Base-by-base conservation (phyloP, 2,329 filamentous ascomycete genomes). In the Fusarium miscanthi region DNA sequence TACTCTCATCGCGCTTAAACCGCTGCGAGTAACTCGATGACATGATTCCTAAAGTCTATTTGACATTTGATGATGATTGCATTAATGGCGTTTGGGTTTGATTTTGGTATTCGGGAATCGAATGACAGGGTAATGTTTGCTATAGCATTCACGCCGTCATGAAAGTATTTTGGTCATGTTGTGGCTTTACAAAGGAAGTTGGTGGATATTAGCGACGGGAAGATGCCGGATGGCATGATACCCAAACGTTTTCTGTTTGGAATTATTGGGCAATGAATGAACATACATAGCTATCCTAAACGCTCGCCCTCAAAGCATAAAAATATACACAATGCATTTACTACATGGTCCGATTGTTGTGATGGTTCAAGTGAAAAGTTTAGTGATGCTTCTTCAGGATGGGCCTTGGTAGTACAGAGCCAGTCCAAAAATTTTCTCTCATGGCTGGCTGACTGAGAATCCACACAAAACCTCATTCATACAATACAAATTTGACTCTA, bases 1-100 rank as follows among this genome's bases (percentile, higher is more conserved):
- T 91, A 91, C 81, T 86, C 86, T 57, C 89, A 90, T 76, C 84
- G 85, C 48, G 83, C 84, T 51, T 90, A 86, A 83, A 49, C 35
- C 45, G 61, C 40, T 45, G 38, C 23, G 48, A 40, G 59, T 41
- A 58, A 63, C 56, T 74, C 63, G 63, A 59, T 41, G 48, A 69
- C 53, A 66, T 56, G 74, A 75, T 66, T 68, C 42, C 69, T 56
- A 35, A 51, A 58, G 69, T 74, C 40, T 60, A 59, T 58, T 70
- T 72, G 58, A 64, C 56, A 67, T 43, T 54, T 74, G 69, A 76
- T 74, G 71, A 74, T 68, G 74, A 69, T 60, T 77, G 76, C 76
- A 77, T 77, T 76, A 58, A 65, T 41, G 76, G 76, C 76, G 76
- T 77, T 77, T 58, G 66, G 76, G 56, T 64, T 62, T 71, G 53